These are phyloP conservation scores for Colletotrichum coccodes DNA, from an alignment of 2,329 filamentous ascomycete species.

Conservation along the genomic window DNA sequence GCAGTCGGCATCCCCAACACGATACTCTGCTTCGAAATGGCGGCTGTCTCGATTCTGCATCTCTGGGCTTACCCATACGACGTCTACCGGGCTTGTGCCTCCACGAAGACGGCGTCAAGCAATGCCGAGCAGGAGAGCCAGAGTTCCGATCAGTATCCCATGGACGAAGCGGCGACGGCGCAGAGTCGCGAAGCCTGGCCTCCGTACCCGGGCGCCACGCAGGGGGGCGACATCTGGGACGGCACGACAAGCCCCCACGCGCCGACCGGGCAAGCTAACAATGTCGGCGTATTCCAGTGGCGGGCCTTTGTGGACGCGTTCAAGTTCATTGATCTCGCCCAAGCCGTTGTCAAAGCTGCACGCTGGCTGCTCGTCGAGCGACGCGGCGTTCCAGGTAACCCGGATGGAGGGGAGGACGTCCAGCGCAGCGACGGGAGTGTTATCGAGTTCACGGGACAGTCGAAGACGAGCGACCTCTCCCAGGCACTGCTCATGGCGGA, in stretches of 20 bases:
- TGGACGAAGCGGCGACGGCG: background rate
- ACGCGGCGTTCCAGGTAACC: background rate
- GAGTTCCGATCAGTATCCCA: background rate
- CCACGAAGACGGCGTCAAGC: background rate
- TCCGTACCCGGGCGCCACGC: background rate
- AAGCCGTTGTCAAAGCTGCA: background rate
- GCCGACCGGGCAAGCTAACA: background rate
- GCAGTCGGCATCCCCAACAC: slow-evolving; percentile 12
- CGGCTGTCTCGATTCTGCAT: slow-evolving; percentile 3
- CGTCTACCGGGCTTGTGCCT: background rate
- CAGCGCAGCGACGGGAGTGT: background rate
- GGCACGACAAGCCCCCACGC: background rate
- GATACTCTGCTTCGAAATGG: slow-evolving; percentile 7
- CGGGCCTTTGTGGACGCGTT: background rate
- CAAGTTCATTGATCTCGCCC: background rate
- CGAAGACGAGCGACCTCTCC: background rate
- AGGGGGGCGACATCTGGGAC: background rate
- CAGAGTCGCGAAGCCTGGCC: background rate
- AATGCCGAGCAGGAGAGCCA: background rate
- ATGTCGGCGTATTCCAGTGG: background rate
- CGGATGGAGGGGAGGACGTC: background rate
- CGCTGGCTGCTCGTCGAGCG: background rate
- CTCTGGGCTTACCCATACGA: slow-evolving; percentile 1
- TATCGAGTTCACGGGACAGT: background rate
- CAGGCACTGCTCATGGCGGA: background rate